Evolutionary conservation across 108 stramenopile genomes (phyloP), one percentile per base, ranked within the genome.

Genomic region (Bacterosira constricta): DNA sequence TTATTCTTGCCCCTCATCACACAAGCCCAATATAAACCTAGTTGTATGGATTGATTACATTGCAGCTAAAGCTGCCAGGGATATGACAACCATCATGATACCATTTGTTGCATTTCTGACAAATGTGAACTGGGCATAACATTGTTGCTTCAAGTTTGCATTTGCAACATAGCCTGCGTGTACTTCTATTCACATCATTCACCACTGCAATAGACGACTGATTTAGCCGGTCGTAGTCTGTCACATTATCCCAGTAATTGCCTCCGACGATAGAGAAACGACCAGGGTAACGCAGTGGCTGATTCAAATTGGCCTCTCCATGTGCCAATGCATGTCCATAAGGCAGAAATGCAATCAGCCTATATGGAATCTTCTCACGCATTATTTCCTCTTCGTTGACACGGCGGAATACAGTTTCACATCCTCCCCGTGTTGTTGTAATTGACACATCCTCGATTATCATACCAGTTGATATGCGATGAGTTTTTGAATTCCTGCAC

Each of bases 181-280:
- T 21, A 23, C 60, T 62, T 44, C 9, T 62, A 38, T 21, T 37
- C 29, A 62, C 26, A 26, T 62, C 12, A 29, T 27, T 18, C 36
- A 6, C 10, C 2, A 34, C 4, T 29, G 3, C 26, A 25, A 4
- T n/a, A 17, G 15, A 34, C 34, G 47, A 8, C 1, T 3, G 21
- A 50, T 64, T n/a, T n/a, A n/a, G n/a, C 4, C 17, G 29, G 3
- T 9, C 25, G 30, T 61, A 61, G 3, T 61, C 41, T 35, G 8
- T 59, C 23, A 49, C 29, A 56, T 66, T 56, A 4, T 23, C 6
- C 56, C 66, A 75, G 36, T 72, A 54, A 46, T 39, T 42, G 20
- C 36, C 51, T n/a, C 53, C 63, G 2, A 57, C 55, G 57, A 69
- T 57, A 44, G 29, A 4, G 57, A 57, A 1, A 26, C 51, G 36